A percentile compares a stretch with the other conserved stretches of the same genome.
These are phyloP conservation scores for Populus hybrid DNA, from an alignment of 441 rosid genomes.

Conservation along the genomic window DNA sequence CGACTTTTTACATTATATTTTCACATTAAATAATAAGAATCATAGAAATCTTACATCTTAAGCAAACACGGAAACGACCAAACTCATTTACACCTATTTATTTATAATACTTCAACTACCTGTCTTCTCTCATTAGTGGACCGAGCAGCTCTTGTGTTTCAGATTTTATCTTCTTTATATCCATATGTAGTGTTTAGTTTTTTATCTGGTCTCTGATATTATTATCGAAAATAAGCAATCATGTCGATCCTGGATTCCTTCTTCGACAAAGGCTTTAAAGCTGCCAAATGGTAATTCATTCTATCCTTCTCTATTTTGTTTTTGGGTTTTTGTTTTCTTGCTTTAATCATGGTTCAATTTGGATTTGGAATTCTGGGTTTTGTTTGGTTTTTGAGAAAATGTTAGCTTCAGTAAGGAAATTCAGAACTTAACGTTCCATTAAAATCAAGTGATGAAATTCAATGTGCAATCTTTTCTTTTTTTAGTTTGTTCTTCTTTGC, in stretches of 20 bases:
- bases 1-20: background rate
- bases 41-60: conserved; percentile 12
- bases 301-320: background rate
- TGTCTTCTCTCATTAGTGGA: background rate
- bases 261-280: conserved; percentile 92
- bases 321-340: background rate
- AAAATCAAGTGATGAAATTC: background rate
- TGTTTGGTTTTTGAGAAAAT: conserved; percentile 7
- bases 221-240: conserved; percentile 10
- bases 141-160: background rate
- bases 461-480: background rate
- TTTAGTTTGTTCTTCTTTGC: background rate
- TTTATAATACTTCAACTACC: background rate
- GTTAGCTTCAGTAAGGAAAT: background rate
- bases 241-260: conserved; percentile 93
- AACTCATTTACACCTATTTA: background rate
- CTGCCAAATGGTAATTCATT: conserved; percentile 64
- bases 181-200: background rate
- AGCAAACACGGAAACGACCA: background rate
- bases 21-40: background rate
- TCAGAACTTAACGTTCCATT: background rate
- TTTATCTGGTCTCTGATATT: conserved; percentile 9
- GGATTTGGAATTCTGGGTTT: background rate
- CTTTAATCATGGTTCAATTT: background rate
- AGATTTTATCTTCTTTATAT: background rate